These are phyloP conservation scores for Solanum rostratum DNA, from an alignment of 257 asterid genomes.

Conservation along the genomic window DNA sequence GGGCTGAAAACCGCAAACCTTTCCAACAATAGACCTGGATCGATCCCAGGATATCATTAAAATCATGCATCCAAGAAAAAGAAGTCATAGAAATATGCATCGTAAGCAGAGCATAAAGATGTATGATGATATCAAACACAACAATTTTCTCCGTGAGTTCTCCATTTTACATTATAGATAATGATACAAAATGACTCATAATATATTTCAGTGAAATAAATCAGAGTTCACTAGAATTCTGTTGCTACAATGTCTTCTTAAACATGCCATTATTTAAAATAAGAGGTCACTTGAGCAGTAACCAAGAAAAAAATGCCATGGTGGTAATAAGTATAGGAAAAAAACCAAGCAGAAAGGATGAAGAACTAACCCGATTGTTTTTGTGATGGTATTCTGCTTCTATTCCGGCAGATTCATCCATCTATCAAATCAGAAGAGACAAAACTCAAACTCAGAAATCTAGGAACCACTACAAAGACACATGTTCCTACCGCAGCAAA, in stretches of 20 bases:
- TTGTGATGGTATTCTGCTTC: slow-evolving; percentile 97
- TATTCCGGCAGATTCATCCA: slow-evolving; percentile 94
- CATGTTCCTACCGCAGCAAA: background rate
- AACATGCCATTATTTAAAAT: background rate
- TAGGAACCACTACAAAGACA: background rate
- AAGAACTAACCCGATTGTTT: slow-evolving; percentile 60
- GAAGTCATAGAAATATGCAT: background rate
- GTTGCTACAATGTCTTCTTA: background rate
- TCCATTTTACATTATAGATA: background rate
- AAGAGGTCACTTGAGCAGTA: background rate
- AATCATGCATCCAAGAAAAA: background rate
- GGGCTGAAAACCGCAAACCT: slow-evolving; percentile 92
- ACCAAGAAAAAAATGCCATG: background rate
- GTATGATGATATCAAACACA: too few relatives aligned
- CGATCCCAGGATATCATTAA: background rate
- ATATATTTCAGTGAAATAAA: background rate
- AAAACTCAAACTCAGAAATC: background rate
- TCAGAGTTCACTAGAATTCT: background rate
- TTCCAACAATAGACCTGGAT: slow-evolving; percentile 97
- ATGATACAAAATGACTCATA: background rate
- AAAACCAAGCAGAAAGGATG: background rate
- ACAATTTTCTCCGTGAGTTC: background rate
- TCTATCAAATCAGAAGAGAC: slow-evolving; percentile 35
- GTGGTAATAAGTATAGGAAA: background rate
- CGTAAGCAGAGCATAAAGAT: too few relatives aligned